phyloP scores from a whole-genome alignment of 768 basidiomycete genomes.

The Phaffia tasmanica region DNA sequence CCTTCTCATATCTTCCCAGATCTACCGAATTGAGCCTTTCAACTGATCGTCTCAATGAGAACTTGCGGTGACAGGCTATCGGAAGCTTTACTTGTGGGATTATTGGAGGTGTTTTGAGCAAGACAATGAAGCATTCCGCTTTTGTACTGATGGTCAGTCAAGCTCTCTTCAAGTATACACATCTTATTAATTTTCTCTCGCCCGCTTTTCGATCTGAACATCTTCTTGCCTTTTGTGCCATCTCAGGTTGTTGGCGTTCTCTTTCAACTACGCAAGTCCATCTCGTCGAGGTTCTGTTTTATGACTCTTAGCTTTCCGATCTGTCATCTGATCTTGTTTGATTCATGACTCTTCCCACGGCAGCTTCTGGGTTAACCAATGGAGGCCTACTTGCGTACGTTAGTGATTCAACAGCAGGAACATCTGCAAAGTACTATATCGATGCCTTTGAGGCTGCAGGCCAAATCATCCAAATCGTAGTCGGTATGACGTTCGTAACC shows the following conservation, averaged over 20 bases:
- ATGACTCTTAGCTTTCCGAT: conserved; percentile 33
- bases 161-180: no score
- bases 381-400: no score
- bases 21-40: background rate
- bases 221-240: background rate
- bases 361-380: no score
- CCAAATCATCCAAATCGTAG: conserved; percentile 44
- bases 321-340: conserved; percentile 12
- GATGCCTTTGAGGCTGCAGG: no score
- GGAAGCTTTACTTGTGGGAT: conserved; percentile 72
- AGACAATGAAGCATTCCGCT: conserved; percentile 54
- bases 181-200: no score
- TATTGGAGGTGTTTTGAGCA: conserved; percentile 63
- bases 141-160: conserved; percentile 66
- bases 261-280: conserved; percentile 74
- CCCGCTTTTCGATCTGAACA: no score
- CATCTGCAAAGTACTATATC: no score
- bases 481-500: conserved; percentile 43
- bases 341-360: no score
- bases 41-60: background rate
- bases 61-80: background rate
- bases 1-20: conserved; percentile 38
- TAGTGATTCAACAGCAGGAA: background rate
- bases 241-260: conserved; percentile 59
- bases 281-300: conserved; percentile 69